Conservation (phyloP, 225 moss, liverwort and hornwort species). For the Ulota crispa region DNA sequence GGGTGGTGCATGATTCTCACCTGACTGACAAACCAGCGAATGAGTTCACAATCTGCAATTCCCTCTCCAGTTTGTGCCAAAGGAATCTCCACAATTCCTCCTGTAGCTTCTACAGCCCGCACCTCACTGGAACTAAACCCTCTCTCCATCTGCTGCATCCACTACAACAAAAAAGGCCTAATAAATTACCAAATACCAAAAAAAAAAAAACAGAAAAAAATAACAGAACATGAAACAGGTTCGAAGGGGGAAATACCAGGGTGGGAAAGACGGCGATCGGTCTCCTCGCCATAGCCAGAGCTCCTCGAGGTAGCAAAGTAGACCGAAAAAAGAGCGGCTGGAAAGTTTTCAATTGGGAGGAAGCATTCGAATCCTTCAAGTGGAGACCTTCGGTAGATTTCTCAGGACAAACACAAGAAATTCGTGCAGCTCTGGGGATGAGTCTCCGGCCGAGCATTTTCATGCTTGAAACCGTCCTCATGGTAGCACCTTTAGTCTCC, state of each 20-base stretch:
- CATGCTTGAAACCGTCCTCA: conserved; percentile 20
- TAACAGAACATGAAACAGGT: background rate
- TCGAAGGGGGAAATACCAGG: conserved; percentile 22
- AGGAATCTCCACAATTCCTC: conserved; percentile 82
- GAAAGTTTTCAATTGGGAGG: background rate
- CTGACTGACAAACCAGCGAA: conserved; percentile 90
- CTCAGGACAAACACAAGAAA: background rate
- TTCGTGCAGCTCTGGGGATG: conserved; percentile 15
- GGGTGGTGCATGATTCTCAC: conserved; percentile 18
- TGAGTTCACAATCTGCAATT: conserved; percentile 97
- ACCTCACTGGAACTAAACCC: conserved; percentile 53
- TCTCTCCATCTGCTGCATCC: conserved; percentile 30
- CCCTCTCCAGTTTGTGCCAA: conserved; percentile 97
- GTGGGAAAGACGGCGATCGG: conserved; percentile 33
- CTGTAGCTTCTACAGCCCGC: conserved; percentile 42
- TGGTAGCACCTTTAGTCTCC: background rate
- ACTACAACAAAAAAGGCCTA: background rate
- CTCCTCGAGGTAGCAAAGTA: background rate
- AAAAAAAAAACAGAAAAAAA: background rate
- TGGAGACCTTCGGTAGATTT: background rate
- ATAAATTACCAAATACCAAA: background rate
- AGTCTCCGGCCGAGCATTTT: conserved; percentile 17
- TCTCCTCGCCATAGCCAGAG: conserved; percentile 31
- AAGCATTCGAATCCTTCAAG: background rate
- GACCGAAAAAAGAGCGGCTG: background rate